Evolutionary conservation across 805 yeast genomes (phyloP).

Genomic region (Starmerella stellata): DNA sequence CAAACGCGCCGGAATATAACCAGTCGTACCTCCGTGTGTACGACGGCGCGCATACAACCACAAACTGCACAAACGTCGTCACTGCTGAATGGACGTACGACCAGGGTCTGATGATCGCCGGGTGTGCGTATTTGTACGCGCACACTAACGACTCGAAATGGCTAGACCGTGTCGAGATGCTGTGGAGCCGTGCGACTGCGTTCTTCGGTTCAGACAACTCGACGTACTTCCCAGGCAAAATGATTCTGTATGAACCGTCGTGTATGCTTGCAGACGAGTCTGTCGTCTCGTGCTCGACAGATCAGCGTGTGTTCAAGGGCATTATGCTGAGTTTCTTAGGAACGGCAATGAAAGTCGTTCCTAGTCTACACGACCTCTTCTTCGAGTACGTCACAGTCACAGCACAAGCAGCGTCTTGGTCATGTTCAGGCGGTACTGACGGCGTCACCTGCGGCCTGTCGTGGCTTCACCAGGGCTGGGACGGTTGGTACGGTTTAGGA

Average conservation of each 20-base stretch:
- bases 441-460: conserved; percentile 75
- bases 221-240: conserved; percentile 17
- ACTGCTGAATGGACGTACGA: conserved; percentile 70
- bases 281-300: conserved; percentile 45
- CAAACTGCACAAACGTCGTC: conserved; percentile 45
- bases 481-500: conserved; percentile 63
- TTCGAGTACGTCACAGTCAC: conserved; percentile 32
- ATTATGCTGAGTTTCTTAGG: conserved; percentile 60
- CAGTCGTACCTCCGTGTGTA: conserved; percentile 13
- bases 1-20: conserved; percentile 28
- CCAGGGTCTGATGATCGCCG: conserved; percentile 60
- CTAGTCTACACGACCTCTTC: conserved; percentile 28
- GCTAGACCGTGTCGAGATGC: conserved; percentile 40
- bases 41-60: conserved; percentile 26
- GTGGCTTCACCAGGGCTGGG: conserved; percentile 56
- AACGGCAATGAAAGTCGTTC: conserved; percentile 52
- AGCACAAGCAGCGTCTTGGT: conserved; percentile 55
- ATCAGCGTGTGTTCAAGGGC: conserved; percentile 86
- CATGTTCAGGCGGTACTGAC: conserved; percentile 77
- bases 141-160: conserved; percentile 48
- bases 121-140: conserved; percentile 66
- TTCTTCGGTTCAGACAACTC: conserved; percentile 30
- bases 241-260: conserved; percentile 61
- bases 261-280: conserved; percentile 38
- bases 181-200: conserved; percentile 32